These are phyloP conservation scores for Amanita phalloides DNA, from an alignment of 768 basidiomycete species.

Conservation along the genomic window DNA sequence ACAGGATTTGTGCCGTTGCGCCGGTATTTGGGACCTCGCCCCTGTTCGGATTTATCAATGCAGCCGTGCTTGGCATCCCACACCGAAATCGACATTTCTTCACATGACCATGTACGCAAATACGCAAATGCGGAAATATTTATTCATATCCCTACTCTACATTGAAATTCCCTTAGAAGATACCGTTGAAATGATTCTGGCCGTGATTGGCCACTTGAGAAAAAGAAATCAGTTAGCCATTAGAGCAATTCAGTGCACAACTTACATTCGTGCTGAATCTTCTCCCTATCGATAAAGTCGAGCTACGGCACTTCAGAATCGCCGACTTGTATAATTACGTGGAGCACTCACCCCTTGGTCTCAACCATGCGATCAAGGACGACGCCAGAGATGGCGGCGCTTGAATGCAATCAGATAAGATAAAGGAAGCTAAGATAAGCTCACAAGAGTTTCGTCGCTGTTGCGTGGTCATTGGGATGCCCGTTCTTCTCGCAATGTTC, in stretches of 20 bases:
- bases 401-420: constrained; percentile 1
- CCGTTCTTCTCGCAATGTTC: constrained; percentile 41
- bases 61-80: too few species aligned
- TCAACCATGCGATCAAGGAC: constrained; percentile 40
- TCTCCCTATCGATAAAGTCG: constrained; percentile 15
- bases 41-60: too few species aligned
- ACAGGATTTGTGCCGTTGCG: too few species aligned
- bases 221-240: too few species aligned
- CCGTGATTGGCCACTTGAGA: too few species aligned
- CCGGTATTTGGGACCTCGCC: too few species aligned
- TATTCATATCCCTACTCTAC: too few species aligned
- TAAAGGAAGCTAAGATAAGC: background rate
- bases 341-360: constrained; percentile 31
- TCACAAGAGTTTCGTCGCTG: constrained; percentile 47
- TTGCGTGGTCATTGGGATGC: constrained; percentile 33
- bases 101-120: too few species aligned
- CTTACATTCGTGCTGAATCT: constrained; percentile 14
- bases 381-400: constrained; percentile 46
- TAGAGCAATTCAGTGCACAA: background rate
- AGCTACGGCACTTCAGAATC: constrained; percentile 9
- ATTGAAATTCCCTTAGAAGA: too few species aligned
- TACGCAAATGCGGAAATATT: too few species aligned
- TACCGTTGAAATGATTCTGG: too few species aligned
- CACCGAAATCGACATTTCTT: too few species aligned
- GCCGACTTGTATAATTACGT: background rate